phyloP scores from a whole-genome alignment of 257 asterid species.

The Salvia splendens region DNA sequence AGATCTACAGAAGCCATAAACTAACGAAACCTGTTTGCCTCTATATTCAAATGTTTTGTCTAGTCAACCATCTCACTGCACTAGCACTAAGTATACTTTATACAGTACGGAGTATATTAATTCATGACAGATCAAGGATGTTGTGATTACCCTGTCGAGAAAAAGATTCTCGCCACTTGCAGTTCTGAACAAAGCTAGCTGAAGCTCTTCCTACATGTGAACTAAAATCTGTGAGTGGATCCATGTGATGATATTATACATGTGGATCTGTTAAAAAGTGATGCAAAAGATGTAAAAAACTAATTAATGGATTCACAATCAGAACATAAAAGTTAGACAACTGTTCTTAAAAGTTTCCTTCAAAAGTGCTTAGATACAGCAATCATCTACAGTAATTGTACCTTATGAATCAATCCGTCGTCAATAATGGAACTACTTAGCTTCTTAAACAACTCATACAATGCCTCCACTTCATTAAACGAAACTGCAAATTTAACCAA shows the following conservation, averaged over 20 bases:
- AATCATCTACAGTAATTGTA: constrained; percentile 6
- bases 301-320: neutral
- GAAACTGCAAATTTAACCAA: constrained; percentile 50
- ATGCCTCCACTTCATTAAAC: constrained; percentile 80
- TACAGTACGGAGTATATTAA: constrained; percentile 4
- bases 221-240: neutral
- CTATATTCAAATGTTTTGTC: neutral
- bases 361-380: neutral
- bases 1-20: neutral
- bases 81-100: too few relatives aligned
- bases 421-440: constrained; percentile 76
- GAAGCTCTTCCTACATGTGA: constrained; percentile 79
- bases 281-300: neutral
- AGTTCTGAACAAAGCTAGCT: constrained; percentile 73
- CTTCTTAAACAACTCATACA: constrained; percentile 79
- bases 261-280: neutral
- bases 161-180: constrained; percentile 72
- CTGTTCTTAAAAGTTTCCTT: neutral
- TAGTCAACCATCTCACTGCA: neutral
- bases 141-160: constrained; percentile 71
- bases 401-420: constrained; percentile 93
- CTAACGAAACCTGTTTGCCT: neutral
- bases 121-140: constrained; percentile 18
- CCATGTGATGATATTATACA: neutral
- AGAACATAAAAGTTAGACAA: neutral